These are phyloP conservation scores for Rhizophagus clarus DNA, from an alignment of 192 early-diverging fungal species.

Conservation along the genomic window DNA sequence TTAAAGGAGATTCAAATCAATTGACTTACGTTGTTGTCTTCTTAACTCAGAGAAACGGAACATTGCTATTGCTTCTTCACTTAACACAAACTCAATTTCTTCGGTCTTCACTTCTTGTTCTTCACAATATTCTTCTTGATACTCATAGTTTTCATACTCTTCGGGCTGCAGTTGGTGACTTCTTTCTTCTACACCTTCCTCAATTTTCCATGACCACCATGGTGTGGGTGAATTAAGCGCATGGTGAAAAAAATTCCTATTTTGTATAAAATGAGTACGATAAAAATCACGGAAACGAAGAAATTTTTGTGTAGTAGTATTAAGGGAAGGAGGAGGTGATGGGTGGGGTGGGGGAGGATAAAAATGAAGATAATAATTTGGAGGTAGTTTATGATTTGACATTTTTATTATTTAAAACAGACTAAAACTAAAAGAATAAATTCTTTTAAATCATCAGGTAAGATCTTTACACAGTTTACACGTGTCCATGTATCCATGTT, in stretches of 20 bases:
- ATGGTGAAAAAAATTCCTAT: constrained; percentile 11
- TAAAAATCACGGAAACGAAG: constrained; percentile 21
- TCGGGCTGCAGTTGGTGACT: too few species aligned
- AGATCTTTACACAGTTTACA: too few species aligned
- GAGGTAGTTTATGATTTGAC: not conserved
- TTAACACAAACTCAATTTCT: constrained; percentile 16
- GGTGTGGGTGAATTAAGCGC: not conserved
- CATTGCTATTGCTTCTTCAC: constrained; percentile 25
- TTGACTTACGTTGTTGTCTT: constrained; percentile 1
- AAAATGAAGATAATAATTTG: constrained; percentile 2
- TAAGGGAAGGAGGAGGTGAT: not conserved
- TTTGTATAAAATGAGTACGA: not conserved
- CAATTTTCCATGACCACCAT: not conserved
- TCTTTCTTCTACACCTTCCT: not conserved
- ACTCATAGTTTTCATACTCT: not conserved
- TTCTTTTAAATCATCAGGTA: too few species aligned
- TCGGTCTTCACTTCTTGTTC: not conserved
- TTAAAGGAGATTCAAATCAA: not conserved
- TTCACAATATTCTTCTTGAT: not conserved
- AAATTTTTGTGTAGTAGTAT: not conserved
- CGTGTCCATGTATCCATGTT: too few species aligned
- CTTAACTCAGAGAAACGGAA: constrained; percentile 26
- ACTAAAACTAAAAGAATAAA: too few species aligned
- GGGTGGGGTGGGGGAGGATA: not conserved
- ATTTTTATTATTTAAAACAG: not conserved